Evolutionary conservation across 2,329 filamentous ascomycete genomes (phyloP), one percentile per base, ranked within the genome.

Genomic region (Phialophora chinensis): DNA sequence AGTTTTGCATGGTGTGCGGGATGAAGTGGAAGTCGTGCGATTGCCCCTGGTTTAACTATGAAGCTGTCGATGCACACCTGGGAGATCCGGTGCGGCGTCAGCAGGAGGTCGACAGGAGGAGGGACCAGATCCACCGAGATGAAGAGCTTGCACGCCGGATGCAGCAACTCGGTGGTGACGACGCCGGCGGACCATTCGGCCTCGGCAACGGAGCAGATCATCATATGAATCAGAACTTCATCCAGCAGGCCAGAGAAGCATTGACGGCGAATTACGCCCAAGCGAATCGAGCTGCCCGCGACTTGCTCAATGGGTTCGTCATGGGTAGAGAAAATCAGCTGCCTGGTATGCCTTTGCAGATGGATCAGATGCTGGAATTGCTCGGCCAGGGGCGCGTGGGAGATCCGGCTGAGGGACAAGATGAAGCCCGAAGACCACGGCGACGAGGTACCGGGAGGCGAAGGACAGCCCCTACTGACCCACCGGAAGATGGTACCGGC

Each of bases 1-100:
- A 96, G 73, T 96, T 96, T 74, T 97, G 93, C 79, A 93, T 95
- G 86, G 85, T 91, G 29, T 97, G 93, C 75, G 92, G 91, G 25
- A 76, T 82, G 35, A 90, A 90, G 72, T 96, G 92, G 92, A 94
- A 92, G 79, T 88, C 84, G 0, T 96, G 92, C 74, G 87, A 91
- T 61, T 96, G 92, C 71, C 89, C 91, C 0, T 91, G 88, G 87
- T 93, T 93, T 81, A 91, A 88, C 75, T 86, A 88, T 72, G 84
- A 87, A 29, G 72, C 75, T 3, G 75, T 80, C 4, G 86, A 88
- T 60, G 80, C 79, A 12, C 82, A 86, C 66, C 83, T 87, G 79
- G 69, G 69, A 2, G 73, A 69, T 53, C 73, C 75, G 17, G 57
- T 73, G 7, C 72, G 71, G 60, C 77, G 84, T 69, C 83, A 86